phyloP scores from a whole-genome alignment of 2,329 filamentous ascomycete genomes.

The Dichotomopilus funicola region DNA sequence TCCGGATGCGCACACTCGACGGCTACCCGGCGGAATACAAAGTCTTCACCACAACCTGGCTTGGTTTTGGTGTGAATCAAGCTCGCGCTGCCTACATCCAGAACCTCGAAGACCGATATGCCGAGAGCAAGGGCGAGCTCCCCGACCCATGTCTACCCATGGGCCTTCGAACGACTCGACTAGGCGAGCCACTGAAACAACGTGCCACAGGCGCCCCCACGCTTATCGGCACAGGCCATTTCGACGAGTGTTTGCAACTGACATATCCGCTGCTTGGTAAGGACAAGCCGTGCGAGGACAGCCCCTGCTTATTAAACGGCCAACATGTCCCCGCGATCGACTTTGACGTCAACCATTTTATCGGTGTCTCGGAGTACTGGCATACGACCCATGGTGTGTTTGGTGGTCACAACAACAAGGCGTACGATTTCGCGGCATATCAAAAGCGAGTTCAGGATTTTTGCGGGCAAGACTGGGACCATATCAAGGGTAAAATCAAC shows the following conservation, averaged over 20 bases:
- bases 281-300: slow-evolving; percentile 72
- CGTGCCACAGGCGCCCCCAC: slow-evolving; percentile 37
- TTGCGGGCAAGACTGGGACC: slow-evolving; percentile 75
- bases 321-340: slow-evolving; percentile 93
- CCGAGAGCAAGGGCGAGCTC: slow-evolving; percentile 51
- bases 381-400: slow-evolving; percentile 97
- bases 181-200: slow-evolving; percentile 51
- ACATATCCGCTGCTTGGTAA: slow-evolving; percentile 87
- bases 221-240: slow-evolving; percentile 77
- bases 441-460: slow-evolving; percentile 79
- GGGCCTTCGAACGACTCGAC: slow-evolving; percentile 65
- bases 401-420: slow-evolving; percentile 66
- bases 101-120: slow-evolving; percentile 59
- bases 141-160: slow-evolving; percentile 87
- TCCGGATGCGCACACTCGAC: slow-evolving; percentile 78
- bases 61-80: slow-evolving; percentile 95
- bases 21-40: slow-evolving; percentile 73
- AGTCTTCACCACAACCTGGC: slow-evolving; percentile 93
- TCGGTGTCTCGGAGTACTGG: slow-evolving; percentile 98
- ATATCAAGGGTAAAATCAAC: slow-evolving; percentile 62
- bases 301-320: slow-evolving; percentile 84
- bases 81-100: slow-evolving; percentile 81
- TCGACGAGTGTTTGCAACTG: slow-evolving; percentile 73
- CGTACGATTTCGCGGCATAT: slow-evolving; percentile 87
- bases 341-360: slow-evolving; percentile 94